Evolutionary conservation across 345 rosid genomes (phyloP).

Genomic region (Eucalyptus shirleyi): DNA sequence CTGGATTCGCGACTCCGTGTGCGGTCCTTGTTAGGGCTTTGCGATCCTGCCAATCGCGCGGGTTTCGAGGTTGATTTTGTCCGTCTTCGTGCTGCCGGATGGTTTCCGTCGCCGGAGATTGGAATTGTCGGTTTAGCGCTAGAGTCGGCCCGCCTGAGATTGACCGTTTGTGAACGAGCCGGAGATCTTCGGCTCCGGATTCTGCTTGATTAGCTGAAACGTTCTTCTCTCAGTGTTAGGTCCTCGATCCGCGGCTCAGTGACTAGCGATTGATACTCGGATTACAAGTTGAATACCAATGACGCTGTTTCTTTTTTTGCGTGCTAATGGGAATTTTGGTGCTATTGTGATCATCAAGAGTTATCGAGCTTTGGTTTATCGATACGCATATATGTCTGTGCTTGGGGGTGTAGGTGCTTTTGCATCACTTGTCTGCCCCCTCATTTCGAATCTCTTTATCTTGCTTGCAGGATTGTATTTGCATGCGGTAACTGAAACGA

Average conservation of each 20-base stretch:
- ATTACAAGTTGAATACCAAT: not conserved
- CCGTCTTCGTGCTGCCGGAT: not conserved
- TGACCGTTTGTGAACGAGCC: not conserved
- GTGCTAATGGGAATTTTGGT: not conserved
- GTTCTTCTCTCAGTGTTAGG: not conserved
- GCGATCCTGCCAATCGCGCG: not conserved
- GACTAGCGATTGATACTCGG: not conserved
- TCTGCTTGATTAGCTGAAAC: not conserved
- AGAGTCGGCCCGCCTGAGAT: not conserved
- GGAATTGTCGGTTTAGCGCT: not conserved
- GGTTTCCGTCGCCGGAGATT: not conserved
- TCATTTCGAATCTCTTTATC: not conserved
- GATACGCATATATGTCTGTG: not conserved
- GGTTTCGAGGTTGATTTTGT: not conserved
- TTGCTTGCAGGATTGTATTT: slow-evolving; percentile 67
- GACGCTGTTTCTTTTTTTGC: not conserved
- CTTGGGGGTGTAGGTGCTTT: not conserved
- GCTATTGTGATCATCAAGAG: not conserved
- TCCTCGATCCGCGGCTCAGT: not conserved
- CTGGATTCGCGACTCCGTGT: not conserved
- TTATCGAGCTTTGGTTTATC: not conserved
- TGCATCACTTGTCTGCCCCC: not conserved
- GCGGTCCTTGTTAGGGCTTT: not conserved
- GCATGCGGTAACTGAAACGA: slow-evolving; percentile 75
- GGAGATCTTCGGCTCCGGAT: not conserved